A percentile compares a stretch with the other conserved stretches of the same genome.
phyloP scores from a whole-genome alignment of 2,329 filamentous ascomycete genomes.

The Tolypocladium paradoxum region DNA sequence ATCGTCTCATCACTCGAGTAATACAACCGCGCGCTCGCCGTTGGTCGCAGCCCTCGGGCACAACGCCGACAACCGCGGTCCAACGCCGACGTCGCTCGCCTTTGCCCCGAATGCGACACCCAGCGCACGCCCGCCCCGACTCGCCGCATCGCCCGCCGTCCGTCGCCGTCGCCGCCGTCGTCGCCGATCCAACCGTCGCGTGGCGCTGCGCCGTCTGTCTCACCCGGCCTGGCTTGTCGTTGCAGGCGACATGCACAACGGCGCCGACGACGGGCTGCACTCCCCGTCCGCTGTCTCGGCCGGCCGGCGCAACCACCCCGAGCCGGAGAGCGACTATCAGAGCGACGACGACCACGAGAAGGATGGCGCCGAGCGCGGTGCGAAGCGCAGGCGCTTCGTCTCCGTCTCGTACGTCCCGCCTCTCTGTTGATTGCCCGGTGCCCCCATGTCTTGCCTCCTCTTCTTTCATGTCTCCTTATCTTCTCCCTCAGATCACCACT shows the following conservation, averaged over 20 bases:
- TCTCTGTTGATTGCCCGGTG: background rate
- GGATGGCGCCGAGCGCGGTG: constrained; percentile 16
- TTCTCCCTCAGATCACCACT: constrained; percentile 1
- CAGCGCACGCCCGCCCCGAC: background rate
- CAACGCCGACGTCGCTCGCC: constrained; percentile 1
- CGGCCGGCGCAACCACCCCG: constrained; percentile 21
- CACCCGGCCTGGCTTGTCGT: background rate
- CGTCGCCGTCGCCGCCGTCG: constrained; percentile 1
- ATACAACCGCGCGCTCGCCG: too few species aligned
- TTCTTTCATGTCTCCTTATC: constrained; percentile 8
- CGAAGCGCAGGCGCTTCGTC: constrained; percentile 50
- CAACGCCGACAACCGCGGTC: too few species aligned
- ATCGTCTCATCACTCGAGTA: too few species aligned
- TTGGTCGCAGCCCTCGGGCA: too few species aligned
- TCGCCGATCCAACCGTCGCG: constrained; percentile 1
- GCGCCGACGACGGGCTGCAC: constrained; percentile 8
- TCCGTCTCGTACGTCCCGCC: constrained; percentile 40
- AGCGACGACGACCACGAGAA: constrained; percentile 38
- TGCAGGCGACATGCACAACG: constrained; percentile 11
- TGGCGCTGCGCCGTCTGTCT: background rate
- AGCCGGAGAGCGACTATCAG: constrained; percentile 39
- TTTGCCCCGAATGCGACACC: constrained; percentile 6
- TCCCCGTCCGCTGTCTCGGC: constrained; percentile 15
- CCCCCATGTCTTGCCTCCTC: too few species aligned
- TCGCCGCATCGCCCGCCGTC: constrained; percentile 1